Percentiles rank a stretch among this genome's conserved stretches.
Evolutionary conservation across 768 basidiomycete species (phyloP).

Genomic region (Termitomyces sp.): DNA sequence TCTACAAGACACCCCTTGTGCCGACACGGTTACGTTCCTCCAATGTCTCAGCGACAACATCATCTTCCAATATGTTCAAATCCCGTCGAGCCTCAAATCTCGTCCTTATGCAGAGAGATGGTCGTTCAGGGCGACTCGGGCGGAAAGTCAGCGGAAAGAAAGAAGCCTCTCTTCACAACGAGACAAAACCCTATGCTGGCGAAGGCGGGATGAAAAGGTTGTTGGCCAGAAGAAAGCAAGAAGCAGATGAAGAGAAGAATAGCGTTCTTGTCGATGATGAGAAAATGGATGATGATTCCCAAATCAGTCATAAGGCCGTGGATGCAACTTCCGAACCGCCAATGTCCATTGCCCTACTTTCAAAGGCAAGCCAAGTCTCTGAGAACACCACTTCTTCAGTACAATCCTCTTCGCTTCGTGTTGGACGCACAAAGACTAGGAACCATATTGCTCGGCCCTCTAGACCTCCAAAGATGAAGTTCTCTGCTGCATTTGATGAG

Average conservation of each 20-base stretch:
- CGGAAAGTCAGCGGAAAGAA: constrained; percentile 33
- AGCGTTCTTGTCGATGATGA: constrained; percentile 21
- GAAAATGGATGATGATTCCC: constrained; percentile 24
- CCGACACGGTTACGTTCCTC: constrained; percentile 54
- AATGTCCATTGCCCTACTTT: constrained; percentile 21
- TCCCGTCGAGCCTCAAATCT: constrained; percentile 41
- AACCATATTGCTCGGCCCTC: constrained; percentile 61
- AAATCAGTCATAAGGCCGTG: constrained; percentile 12
- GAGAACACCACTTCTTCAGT: constrained; percentile 22
- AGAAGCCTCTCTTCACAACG: constrained; percentile 42
- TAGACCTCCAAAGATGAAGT: constrained; percentile 46
- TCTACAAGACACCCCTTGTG: constrained; percentile 76
- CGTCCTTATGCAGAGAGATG: constrained; percentile 61
- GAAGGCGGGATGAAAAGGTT: constrained; percentile 78
- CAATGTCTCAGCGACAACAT: constrained; percentile 24
- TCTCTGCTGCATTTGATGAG: constrained; percentile 63
- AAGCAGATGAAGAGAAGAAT: constrained; percentile 46
- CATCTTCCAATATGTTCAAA: constrained; percentile 61
- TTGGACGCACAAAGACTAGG: constrained; percentile 59
- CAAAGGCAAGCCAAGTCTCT: constrained; percentile 32
- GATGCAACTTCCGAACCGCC: constrained; percentile 17
- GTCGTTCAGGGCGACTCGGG: constrained; percentile 45
- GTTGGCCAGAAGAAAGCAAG: constrained; percentile 57
- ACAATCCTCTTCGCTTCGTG: constrained; percentile 56
- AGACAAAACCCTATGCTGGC: constrained; percentile 75